Conservation (phyloP, 164 flowering plant species). For the Pachysandra terminalis region DNA sequence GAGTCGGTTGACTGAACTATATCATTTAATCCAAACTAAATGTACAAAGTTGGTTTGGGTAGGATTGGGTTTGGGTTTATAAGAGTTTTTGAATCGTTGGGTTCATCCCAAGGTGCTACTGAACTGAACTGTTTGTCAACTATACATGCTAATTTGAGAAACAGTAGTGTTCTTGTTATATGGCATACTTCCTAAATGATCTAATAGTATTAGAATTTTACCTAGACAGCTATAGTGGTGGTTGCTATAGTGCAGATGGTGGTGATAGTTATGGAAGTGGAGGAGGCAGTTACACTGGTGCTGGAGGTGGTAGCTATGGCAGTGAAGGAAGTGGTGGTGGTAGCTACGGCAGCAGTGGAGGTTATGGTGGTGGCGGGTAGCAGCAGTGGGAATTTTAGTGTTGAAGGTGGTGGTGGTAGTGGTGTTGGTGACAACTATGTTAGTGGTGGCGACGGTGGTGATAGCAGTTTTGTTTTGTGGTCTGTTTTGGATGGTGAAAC, state of each 20-base stretch:
- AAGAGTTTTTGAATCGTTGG: too few relatives aligned
- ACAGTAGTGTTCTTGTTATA: too few relatives aligned
- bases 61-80: too few relatives aligned
- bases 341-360: constrained; percentile 9
- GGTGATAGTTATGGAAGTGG: constrained; percentile 12
- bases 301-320: constrained; percentile 7
- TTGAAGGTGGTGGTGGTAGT: constrained; percentile 8
- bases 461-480: constrained; percentile 7
- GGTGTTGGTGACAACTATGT: constrained; percentile 11
- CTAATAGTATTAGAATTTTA: too few relatives aligned
- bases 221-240: constrained; percentile 9
- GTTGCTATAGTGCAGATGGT: constrained; percentile 4
- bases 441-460: constrained; percentile 13
- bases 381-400: constrained; percentile 10
- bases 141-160: too few relatives aligned
- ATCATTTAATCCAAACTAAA: too few relatives aligned
- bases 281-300: too few relatives aligned
- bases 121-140: too few relatives aligned
- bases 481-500: constrained; percentile 9
- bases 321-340: constrained; percentile 3
- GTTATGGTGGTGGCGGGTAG: constrained; percentile 8
- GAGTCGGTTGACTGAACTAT: too few relatives aligned
- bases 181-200: too few relatives aligned
- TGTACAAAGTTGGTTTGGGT: too few relatives aligned
- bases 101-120: too few relatives aligned